phyloP scores from a whole-genome alignment of 257 asterid genomes.

The Ajuga chamaepitys region DNA sequence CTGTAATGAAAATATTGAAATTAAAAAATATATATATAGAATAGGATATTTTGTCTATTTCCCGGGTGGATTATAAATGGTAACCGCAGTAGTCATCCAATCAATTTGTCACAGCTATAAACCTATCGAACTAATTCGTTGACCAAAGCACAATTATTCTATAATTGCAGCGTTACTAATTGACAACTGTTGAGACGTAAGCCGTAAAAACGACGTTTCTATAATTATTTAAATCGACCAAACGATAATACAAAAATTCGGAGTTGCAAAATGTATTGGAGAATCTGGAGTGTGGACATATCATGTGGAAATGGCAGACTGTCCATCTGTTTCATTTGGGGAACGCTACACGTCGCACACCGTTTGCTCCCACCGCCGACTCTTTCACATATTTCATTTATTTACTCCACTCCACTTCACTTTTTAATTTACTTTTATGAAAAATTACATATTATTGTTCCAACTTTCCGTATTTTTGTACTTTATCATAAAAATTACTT shows the following conservation, averaged over 20 bases:
- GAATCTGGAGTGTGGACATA: slow-evolving; percentile 4
- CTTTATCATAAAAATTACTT: too few species aligned
- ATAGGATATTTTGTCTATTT: too few species aligned
- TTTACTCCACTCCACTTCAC: too few species aligned
- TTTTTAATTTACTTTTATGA: too few species aligned
- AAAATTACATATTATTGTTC: too few species aligned
- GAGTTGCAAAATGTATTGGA: too few species aligned
- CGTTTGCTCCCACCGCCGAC: neutral
- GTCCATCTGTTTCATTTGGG: slow-evolving; percentile 5
- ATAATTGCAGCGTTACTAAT: neutral
- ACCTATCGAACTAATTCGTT: neutral
- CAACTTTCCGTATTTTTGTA: too few species aligned
- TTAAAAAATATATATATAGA: too few species aligned
- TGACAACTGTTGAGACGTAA: neutral
- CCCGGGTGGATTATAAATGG: too few species aligned
- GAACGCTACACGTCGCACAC: slow-evolving; percentile 18
- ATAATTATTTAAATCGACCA: neutral
- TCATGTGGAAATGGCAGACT: slow-evolving; percentile 27
- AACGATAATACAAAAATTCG: neutral
- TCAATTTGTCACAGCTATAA: slow-evolving; percentile 14
- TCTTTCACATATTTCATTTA: neutral
- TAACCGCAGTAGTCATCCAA: slow-evolving; percentile 12
- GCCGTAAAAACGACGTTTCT: neutral
- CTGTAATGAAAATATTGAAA: too few species aligned
- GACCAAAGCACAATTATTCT: slow-evolving; percentile 8